Evolutionary conservation across 2,329 filamentous ascomycete genomes (phyloP), one percentile per base, ranked within the genome.

Genomic region (Penicillium sp.): DNA sequence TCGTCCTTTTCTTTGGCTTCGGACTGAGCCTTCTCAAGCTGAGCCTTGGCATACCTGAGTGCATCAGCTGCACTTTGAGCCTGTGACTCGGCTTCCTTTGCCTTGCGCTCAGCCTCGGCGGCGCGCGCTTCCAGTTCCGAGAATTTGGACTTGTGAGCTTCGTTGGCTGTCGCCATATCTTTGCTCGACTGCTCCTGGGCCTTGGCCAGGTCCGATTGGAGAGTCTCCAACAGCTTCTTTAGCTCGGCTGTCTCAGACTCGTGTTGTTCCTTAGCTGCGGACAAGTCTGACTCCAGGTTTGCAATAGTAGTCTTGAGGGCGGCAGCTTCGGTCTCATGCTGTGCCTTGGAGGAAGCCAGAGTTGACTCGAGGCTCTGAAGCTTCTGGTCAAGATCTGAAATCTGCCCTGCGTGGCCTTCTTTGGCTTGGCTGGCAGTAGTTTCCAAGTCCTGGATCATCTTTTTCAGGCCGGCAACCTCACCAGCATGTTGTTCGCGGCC

Each of bases 211-310:
- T 69, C 61, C 10, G 53, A 58, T 63, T 86, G 80, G 12, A 88
- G 71, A 35, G 76, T 75, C 46, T 78, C 79, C 23, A 84, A 75
- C 1, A 75, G 81, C 10, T 76, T 77, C 61, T 78, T 78, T 13
- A 87, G 67, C 50, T 84, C 81, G 4, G 80, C 77, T 43, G 78
- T 74, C 58, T 86, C 81, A 2, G 79, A 80, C 39, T 85, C 82
- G 15, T 72, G 60, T 27, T 82, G 82, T 75, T 77, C 83, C 60
- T 24, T 54, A 23, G 49, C 47, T 77, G 84, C 59, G 8, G 56
- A 60, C 12, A 71, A 53, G 32, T 64, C 56, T 10, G 53, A 60
- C 64, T 87, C 80, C 6, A 89, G 70, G 38, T 77, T 76, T 49
- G 77, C 79, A 29, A 85, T 75, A 1, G 75, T 83, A 13, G 75